Base-by-base conservation (phyloP, 140 eudicot genomes). In the Erigeron philadelphicus region DNA sequence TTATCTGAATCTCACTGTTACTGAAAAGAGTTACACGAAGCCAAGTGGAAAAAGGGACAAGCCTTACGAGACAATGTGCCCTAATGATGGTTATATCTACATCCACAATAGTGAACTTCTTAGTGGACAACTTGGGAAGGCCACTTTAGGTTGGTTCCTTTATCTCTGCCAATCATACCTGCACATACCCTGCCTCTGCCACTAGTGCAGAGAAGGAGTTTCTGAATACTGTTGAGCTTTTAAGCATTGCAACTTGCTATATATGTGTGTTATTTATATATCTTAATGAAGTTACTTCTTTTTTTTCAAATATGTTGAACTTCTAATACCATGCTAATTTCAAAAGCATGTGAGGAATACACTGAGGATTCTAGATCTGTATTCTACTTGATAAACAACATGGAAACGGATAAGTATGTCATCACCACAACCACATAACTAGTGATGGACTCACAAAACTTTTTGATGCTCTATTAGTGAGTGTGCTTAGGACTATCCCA, bases 71-170 rank as follows among this genome's bases (percentile, higher is more conserved):
- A 89, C 96, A 4, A 85, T 94, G 97, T 89, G 95, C 73, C 85
- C 80, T 11, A 85, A 75, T 78, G 99, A 94, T 82, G 95, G 97
- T 41, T 94, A 81, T 80, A 94, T 94, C 45, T 94, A 73, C 74
- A 75, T 94, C 68, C 86, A 90, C 61, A 94, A 94, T 46, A 94
- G 99, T 75, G 99, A 94, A 78, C 91, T 94, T 45, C 61, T 94
- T 38, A 83, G 93, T 54, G 99, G 99, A 25, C 99, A 89, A 78
- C 90, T 94, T 65, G 99, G 99, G 66, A 94, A 94, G 78, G 99
- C 88, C 74, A 89, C 99, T 42, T 74, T 94, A 82, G 98, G 98
- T 86, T 67, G 46, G 87, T 80, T 61, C 65, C 65, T 78, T 16
- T 68, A 8, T 53, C 25, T 38, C 9, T 66, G 17, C 10, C 54